Evolutionary conservation across 352 stramenopile species (phyloP), one percentile per base, ranked within the genome.

Genomic region (Phytopythium cucurbitacearum): DNA sequence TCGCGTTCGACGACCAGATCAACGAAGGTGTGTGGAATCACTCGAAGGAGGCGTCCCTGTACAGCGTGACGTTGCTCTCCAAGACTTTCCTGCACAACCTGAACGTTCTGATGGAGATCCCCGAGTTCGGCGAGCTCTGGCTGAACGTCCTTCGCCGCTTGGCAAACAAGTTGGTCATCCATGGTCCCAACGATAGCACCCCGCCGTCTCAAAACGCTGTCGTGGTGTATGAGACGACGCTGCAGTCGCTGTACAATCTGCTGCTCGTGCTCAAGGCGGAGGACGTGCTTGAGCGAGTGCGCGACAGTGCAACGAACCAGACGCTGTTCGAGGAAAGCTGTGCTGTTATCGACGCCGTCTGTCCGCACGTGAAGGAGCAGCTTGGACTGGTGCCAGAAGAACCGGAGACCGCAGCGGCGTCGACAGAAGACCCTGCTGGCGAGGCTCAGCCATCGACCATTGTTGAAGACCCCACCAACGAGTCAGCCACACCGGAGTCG

Each of bases 21-120:
- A 80, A 72, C 40, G 75, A 85, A 41, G 70, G 76, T 11, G 60
- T 70, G 40, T 78, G 74, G 61, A 60, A 64, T 5, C 70, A 77
- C 60, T 62, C 75, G 34, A 80, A 80, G 8, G 82, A 95, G 42
- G 81, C 79, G 6, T 67, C 73, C 43, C 62, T 95, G 2, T 87
- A 92, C 69, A 93, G 82, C 34, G 78, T 92, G 34, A 95, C 85
- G 36, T 53, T 95, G 41, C 51, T 95, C 34, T 91, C 85, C 6
- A 95, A 95, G 70, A 91, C 84, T 32, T 95, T 95, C 48, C 62
- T 95, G 15, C 84, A 95, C 69, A 87, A 95, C 41, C 62, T 95
- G 41, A 73, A 69, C 9, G 78, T 87, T 40, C 59, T 95, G 15
- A 73, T 87, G 38, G 73, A 87, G 52, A 59, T 93, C 28, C 52